phyloP scores from a whole-genome alignment of 1,139 yeast genomes.

The Fermentozyma sake region DNA sequence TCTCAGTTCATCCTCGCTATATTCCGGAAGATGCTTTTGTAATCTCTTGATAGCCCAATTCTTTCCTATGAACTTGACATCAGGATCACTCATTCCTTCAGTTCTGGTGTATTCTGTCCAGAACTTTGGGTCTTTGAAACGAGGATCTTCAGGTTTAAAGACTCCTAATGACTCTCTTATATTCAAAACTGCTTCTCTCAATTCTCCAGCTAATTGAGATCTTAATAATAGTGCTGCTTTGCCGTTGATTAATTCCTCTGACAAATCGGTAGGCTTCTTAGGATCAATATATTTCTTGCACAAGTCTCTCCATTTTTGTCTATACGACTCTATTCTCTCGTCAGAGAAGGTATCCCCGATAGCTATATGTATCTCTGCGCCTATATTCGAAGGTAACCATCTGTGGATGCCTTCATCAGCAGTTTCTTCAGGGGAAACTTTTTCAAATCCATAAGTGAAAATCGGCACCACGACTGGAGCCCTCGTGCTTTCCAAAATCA shows the following conservation, averaged over 20 bases:
- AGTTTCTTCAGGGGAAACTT: conserved; percentile 75
- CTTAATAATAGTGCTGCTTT: conserved; percentile 59
- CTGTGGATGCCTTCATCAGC: conserved; percentile 51
- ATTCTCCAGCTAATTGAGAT: conserved; percentile 62
- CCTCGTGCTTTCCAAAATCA: conserved; percentile 74
- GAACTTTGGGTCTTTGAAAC: conserved; percentile 63
- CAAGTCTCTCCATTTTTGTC: conserved; percentile 65
- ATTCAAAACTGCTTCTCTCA: conserved; percentile 60
- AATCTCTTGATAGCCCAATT: conserved; percentile 77
- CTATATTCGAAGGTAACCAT: conserved; percentile 61
- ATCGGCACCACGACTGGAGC: conserved; percentile 91
- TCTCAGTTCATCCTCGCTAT: conserved; percentile 13
- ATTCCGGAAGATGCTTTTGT: conserved; percentile 53
- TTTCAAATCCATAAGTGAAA: conserved; percentile 81
- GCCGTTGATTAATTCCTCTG: conserved; percentile 60
- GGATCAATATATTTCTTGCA: conserved; percentile 51
- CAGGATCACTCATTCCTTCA: conserved; percentile 67
- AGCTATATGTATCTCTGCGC: conserved; percentile 62
- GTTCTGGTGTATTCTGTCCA: conserved; percentile 65
- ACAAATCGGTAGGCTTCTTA: conserved; percentile 51
- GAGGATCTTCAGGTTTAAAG: conserved; percentile 44
- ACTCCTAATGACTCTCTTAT: conserved; percentile 52
- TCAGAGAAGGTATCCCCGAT: conserved; percentile 75
- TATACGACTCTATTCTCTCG: conserved; percentile 49
- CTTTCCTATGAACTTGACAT: conserved; percentile 63